Base-by-base conservation (phyloP, 2,329 filamentous ascomycete genomes). In the Epichloe festucae region DNA sequence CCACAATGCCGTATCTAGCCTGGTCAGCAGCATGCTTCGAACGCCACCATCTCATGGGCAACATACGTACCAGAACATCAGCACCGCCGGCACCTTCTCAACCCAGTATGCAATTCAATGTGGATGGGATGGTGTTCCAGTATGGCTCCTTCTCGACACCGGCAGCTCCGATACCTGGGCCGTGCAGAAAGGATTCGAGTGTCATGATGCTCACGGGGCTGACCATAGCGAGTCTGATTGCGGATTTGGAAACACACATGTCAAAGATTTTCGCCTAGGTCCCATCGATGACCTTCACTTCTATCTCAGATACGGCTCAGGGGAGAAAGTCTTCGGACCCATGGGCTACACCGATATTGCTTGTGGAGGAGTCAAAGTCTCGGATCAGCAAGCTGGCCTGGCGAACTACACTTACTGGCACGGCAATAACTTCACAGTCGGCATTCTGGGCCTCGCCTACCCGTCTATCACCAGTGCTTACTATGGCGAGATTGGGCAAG, bases 121-220 rank as follows among this genome's bases (percentile, higher is more conserved):
- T 45, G 57, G 51, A 4, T 73, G 70, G 69, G 68, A 71, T 38
- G 62, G 62, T 15, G 60, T 60, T 7, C 63, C 65, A 0, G 57
- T 70, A 34, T 70, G 66, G 63, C 59, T 78, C 31, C 58, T 75
- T 12, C 64, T 78, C 46, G 74, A 77, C 56, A 76, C 74, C 0
- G 74, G 72, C 23, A 76, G 73, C 58, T 70, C 73, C 21, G 75
- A 78, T 54, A 77, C 74, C 1, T 78, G 74, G 74, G 67, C 70
- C 2, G 67, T 68, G 36, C 63, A 64, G 11, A 59, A 58, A 1
- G 64, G 66, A 34, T 75, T 75, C 54, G 58, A 61, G 43, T 78
- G 75, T 55, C 59, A 68, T 38, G 67, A 70, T 52, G 59, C 56
- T n/a, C 52, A 56, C 0, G 69, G 70, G 15, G 55, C 59, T 6